phyloP scores from a whole-genome alignment of 257 asterid species.

The Solanum corneliomulleri region DNA sequence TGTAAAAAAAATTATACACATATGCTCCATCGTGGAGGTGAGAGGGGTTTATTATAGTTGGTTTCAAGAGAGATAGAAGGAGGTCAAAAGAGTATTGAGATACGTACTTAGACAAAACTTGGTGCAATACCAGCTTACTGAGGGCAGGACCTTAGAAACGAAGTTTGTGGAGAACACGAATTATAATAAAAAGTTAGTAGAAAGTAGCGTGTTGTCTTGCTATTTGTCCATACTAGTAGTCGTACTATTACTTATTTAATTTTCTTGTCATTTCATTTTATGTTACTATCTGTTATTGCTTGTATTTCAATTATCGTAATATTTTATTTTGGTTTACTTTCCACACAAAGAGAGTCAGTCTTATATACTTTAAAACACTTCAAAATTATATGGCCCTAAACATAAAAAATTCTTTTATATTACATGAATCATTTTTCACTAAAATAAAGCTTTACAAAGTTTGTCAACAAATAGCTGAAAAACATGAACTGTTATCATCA shows the following conservation, averaged over 20 bases:
- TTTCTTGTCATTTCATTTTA: too few relatives aligned
- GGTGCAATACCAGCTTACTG: accelerated
- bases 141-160: background rate
- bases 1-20: background rate
- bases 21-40: background rate
- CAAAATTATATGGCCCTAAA: background rate
- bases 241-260: background rate
- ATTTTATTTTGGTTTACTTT: background rate
- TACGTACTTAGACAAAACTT: background rate
- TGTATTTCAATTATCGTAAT: background rate
- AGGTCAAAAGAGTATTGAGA: background rate
- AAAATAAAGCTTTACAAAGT: background rate
- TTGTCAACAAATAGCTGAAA: background rate
- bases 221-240: background rate
- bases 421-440: background rate
- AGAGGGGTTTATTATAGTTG: background rate
- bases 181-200: background rate
- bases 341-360: background rate
- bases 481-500: background rate
- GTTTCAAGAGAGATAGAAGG: accelerated
- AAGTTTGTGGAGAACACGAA: background rate
- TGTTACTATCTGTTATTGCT: too few relatives aligned
- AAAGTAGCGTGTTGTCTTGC: too few relatives aligned
- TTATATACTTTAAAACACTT: background rate
- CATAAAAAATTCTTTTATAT: background rate